phyloP scores from a whole-genome alignment of 148 eudicot species.

The Chenopodium formosanum region DNA sequence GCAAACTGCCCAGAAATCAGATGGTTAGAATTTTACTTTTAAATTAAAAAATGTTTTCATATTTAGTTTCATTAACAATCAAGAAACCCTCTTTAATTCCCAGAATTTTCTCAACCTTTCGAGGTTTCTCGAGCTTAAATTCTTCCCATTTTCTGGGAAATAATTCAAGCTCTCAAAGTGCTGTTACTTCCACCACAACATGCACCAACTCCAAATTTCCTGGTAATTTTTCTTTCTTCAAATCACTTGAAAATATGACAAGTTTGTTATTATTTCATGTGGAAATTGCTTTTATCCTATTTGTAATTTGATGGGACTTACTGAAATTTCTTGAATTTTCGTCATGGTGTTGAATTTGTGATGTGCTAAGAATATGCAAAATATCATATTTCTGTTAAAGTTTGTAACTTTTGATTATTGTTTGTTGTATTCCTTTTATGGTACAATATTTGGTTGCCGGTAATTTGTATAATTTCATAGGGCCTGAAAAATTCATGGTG shows the following conservation, averaged over 20 bases:
- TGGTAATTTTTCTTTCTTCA: conserved; percentile 11
- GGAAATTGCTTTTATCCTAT: background rate
- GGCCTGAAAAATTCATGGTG: background rate
- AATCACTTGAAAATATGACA: background rate
- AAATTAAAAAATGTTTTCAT: conserved; percentile 21
- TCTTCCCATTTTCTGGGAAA: conserved; percentile 15
- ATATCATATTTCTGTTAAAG: background rate
- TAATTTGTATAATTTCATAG: background rate
- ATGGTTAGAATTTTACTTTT: background rate
- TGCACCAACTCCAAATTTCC: conserved; percentile 9
- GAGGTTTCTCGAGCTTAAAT: conserved; percentile 26
- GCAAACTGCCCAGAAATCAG: background rate
- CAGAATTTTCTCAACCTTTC: conserved; percentile 16
- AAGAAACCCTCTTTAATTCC: conserved; percentile 21
- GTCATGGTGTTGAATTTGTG: background rate
- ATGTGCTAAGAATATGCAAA: background rate
- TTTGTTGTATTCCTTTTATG: background rate
- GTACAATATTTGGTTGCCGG: background rate
- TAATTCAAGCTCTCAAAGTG: background rate
- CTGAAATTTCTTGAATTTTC: background rate
- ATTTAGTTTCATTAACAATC: conserved; percentile 20
- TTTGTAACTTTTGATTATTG: background rate
- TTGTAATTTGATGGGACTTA: too few relatives aligned
- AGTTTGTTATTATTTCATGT: background rate
- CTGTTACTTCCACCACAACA: background rate